These are phyloP conservation scores for Bolboschoenus planiculmis DNA, from an alignment of 176 grass and related monocot genomes.

Conservation along the genomic window DNA sequence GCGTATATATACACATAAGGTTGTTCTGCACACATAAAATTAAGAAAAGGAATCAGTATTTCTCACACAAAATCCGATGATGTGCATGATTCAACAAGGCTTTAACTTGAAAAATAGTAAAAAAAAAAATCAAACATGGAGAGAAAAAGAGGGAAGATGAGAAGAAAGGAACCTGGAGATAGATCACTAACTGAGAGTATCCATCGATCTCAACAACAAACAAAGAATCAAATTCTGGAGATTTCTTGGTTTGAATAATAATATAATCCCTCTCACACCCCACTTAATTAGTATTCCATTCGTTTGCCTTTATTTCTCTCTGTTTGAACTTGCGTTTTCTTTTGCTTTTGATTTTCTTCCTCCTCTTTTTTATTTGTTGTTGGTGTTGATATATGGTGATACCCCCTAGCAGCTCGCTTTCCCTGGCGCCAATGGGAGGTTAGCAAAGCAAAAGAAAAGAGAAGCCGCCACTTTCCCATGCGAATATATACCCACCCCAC, in stretches of 20 bases:
- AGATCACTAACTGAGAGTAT: background rate
- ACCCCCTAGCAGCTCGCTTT: constrained; percentile 6
- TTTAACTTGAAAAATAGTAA: background rate
- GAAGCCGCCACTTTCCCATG: constrained; percentile 24
- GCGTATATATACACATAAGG: background rate
- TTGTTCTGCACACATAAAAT: background rate
- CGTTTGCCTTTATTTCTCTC: background rate
- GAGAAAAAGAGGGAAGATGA: background rate
- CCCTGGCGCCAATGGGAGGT: constrained; percentile 25
- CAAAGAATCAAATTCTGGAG: constrained; percentile 1
- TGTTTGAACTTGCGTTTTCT: constrained; percentile 12
- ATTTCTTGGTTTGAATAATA: background rate
- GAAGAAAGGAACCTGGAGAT: constrained; percentile 1
- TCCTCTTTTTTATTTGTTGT: constrained; percentile 2
- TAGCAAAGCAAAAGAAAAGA: constrained; percentile 24
- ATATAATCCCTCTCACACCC: background rate
- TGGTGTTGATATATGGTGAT: constrained; percentile 23
- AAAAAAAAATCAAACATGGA: background rate
- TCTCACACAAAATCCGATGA: background rate
- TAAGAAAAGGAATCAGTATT: constrained; percentile 6
- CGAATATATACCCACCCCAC: constrained; percentile 26
- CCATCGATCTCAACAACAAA: background rate
- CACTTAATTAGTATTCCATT: constrained; percentile 12
- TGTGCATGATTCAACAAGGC: background rate
- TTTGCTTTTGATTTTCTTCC: constrained; percentile 5